These are phyloP conservation scores for Nemania sp. DNA, from an alignment of 2,329 filamentous ascomycete genomes.

Conservation along the genomic window DNA sequence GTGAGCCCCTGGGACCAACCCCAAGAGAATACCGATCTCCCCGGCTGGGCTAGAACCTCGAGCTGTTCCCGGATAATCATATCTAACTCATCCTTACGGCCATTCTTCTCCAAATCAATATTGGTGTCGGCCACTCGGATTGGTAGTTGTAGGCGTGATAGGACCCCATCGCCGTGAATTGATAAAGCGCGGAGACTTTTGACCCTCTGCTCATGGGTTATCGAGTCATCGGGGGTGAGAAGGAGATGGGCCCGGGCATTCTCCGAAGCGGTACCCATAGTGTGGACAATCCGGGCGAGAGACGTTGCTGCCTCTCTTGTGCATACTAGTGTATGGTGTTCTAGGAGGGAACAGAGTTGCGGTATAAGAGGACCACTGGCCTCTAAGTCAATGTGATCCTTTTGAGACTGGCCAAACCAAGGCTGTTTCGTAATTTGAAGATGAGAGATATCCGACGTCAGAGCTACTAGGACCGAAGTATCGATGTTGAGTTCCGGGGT, in stretches of 20 bases:
- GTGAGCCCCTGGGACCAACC: constrained; percentile 68
- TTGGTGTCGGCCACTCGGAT: constrained; percentile 56
- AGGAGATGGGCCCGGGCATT: constrained; percentile 63
- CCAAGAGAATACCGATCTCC: constrained; percentile 71
- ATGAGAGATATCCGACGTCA: constrained; percentile 76
- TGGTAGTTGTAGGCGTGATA: constrained; percentile 54
- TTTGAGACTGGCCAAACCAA: constrained; percentile 60
- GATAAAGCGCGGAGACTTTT: constrained; percentile 44
- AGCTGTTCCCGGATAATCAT: constrained; percentile 43
- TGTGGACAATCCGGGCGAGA: constrained; percentile 68
- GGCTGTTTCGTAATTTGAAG: constrained; percentile 42
- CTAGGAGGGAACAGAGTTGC: constrained; percentile 65
- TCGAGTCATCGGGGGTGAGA: constrained; percentile 45
- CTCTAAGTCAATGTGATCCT: constrained; percentile 69
- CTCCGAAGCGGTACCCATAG: constrained; percentile 66
- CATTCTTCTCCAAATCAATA: constrained; percentile 43
- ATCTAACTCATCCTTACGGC: constrained; percentile 12
- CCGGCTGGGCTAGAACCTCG: constrained; percentile 50
- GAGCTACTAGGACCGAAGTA: constrained; percentile 71
- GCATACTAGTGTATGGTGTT: constrained; percentile 62
- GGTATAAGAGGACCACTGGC: constrained; percentile 62
- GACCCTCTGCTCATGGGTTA: constrained; percentile 34
- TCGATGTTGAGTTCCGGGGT: constrained; percentile 58
- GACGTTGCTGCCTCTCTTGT: constrained; percentile 67
- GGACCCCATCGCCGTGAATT: constrained; percentile 42